Percentiles rank a stretch among this genome's conserved stretches.
phyloP scores from a whole-genome alignment of 441 rosid species.

The Brassica hybrid region DNA sequence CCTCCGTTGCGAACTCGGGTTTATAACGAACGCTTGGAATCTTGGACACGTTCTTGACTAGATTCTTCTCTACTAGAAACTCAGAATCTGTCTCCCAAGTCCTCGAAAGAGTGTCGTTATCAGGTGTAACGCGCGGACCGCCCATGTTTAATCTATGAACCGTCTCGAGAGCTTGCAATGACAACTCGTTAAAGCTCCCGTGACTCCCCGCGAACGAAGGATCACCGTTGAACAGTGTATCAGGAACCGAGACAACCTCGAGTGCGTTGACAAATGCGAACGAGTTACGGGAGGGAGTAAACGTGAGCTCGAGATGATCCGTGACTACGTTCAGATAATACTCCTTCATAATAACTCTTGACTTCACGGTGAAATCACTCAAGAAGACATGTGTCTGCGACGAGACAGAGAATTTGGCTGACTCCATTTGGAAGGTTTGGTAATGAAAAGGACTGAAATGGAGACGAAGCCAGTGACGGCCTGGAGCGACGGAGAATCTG shows the following conservation, averaged over 20 bases:
- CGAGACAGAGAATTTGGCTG: slow-evolving; percentile 62
- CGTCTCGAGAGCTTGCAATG: slow-evolving; percentile 64
- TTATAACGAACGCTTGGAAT: slow-evolving; percentile 53
- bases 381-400: slow-evolving; percentile 57
- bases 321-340: slow-evolving; percentile 61
- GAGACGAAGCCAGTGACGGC: slow-evolving; percentile 82
- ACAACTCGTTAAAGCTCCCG: slow-evolving; percentile 47
- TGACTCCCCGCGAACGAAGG: slow-evolving; percentile 38
- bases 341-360: slow-evolving; percentile 51
- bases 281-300: slow-evolving; percentile 55
- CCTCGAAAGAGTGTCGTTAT: slow-evolving; percentile 72
- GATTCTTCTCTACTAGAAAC: slow-evolving; percentile 46
- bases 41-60: slow-evolving; percentile 48
- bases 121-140: slow-evolving; percentile 51
- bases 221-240: slow-evolving; percentile 50
- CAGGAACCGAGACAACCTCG: slow-evolving; percentile 78
- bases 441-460: slow-evolving; percentile 69
- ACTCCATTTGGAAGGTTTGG: slow-evolving; percentile 52
- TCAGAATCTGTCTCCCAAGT: slow-evolving; percentile 70
- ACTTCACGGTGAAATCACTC: slow-evolving; percentile 45
- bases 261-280: slow-evolving; percentile 76
- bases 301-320: slow-evolving; percentile 53
- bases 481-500: slow-evolving; percentile 56
- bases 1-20: slow-evolving; percentile 50
- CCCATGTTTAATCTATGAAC: slow-evolving; percentile 81